These are phyloP conservation scores for Calonectria naviculata DNA, from an alignment of 2,329 filamentous ascomycete genomes.

Conservation along the genomic window DNA sequence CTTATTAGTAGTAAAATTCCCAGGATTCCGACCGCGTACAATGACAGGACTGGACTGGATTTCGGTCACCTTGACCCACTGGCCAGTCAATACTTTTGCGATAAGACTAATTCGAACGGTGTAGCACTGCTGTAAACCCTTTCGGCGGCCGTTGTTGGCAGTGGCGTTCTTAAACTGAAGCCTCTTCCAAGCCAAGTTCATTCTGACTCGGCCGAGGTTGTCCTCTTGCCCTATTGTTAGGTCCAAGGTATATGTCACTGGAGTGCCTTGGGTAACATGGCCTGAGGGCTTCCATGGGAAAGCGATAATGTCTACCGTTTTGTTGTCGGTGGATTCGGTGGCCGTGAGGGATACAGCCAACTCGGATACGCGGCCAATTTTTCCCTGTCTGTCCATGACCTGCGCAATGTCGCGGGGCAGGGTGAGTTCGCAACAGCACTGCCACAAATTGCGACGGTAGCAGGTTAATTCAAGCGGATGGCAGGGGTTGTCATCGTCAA, in stretches of 20 bases:
- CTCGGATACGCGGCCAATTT: slow-evolving; percentile 80
- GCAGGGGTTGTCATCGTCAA: slow-evolving; percentile 66
- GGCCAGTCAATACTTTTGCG: slow-evolving; percentile 76
- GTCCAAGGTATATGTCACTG: slow-evolving; percentile 66
- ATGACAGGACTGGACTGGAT: slow-evolving; percentile 92
- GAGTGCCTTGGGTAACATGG: slow-evolving; percentile 61
- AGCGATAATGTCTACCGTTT: slow-evolving; percentile 91
- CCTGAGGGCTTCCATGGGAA: slow-evolving; percentile 89
- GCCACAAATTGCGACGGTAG: slow-evolving; percentile 94
- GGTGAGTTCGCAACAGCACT: slow-evolving; percentile 88
- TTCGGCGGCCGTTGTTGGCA: slow-evolving; percentile 93
- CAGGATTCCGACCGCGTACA: slow-evolving; percentile 89
- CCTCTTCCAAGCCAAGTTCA: slow-evolving; percentile 92
- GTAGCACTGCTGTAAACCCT: slow-evolving; percentile 96
- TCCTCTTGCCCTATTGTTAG: slow-evolving; percentile 72
- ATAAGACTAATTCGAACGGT: slow-evolving; percentile 86
- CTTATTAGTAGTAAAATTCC: slow-evolving; percentile 93
- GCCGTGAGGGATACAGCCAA: slow-evolving; percentile 85
- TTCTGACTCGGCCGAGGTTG: slow-evolving; percentile 80
- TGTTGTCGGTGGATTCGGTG: slow-evolving; percentile 91
- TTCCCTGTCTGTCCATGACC: slow-evolving; percentile 78
- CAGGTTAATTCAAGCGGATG: slow-evolving; percentile 82
- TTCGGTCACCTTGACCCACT: slow-evolving; percentile 80
- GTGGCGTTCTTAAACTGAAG: slow-evolving; percentile 97
- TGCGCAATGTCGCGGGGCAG: slow-evolving; percentile 79